Evolutionary conservation across 768 basidiomycete genomes (phyloP).

Genomic region (Termitomyces sp.): DNA sequence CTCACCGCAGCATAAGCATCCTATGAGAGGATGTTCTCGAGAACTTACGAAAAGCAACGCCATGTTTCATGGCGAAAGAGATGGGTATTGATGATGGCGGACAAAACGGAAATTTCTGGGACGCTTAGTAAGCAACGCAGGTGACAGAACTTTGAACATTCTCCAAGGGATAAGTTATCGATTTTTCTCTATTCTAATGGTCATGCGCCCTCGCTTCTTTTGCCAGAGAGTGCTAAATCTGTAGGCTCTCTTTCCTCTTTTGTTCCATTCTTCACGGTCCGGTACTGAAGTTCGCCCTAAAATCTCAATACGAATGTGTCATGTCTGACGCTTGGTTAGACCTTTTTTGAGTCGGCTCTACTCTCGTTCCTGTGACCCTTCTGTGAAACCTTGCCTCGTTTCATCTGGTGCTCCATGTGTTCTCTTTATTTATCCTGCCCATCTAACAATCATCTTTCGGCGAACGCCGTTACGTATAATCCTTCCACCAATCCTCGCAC

Average conservation of each 20-base stretch:
- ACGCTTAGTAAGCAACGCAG: conserved; percentile 9
- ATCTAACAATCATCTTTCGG: conserved; percentile 3
- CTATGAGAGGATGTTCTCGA: conserved; percentile 89
- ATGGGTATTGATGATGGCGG: neutral
- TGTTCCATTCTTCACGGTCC: neutral
- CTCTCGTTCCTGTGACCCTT: neutral
- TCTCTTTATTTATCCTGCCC: conserved; percentile 6
- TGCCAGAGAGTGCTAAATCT: neutral
- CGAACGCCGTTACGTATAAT: conserved; percentile 3
- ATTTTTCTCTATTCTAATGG: neutral
- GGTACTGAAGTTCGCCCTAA: neutral
- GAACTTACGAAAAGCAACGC: conserved; percentile 86
- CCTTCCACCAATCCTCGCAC: conserved; percentile 7
- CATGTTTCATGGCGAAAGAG: conserved; percentile 75
- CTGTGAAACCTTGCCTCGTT: neutral
- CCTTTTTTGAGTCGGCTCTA: neutral
- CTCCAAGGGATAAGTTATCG: neutral
- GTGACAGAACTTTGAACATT: neutral
- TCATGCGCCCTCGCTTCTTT: neutral
- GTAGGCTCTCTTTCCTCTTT: neutral
- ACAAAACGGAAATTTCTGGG: conserved; percentile 5
- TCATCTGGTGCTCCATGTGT: neutral
- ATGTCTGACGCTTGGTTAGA: neutral
- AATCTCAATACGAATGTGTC: neutral
- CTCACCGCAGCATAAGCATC: conserved; percentile 85